Evolutionary conservation across 352 stramenopile genomes (phyloP), one percentile per base, ranked within the genome.

Genomic region (Phytopythium cucurbitacearum): DNA sequence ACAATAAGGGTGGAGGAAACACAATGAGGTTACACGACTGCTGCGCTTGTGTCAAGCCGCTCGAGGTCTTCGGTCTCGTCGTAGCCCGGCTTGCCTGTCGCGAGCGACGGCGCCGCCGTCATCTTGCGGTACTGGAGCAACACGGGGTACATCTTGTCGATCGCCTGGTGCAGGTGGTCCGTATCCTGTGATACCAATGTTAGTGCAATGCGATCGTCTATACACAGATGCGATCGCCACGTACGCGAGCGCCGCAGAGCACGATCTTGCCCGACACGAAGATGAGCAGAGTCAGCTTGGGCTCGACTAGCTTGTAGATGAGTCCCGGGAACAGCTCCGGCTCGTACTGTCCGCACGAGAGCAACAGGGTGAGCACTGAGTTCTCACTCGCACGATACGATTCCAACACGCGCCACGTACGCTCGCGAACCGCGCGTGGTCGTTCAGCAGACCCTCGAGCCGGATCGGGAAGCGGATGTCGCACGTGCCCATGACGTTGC

Each of bases 191-290:
- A 9, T 2, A 16, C 35, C 3, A 7, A 38, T 11, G 21, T 3
- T 8, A 5, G 38, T 44, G 7, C n/a, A 49, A 11, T 50, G 12
- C 12, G 28, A 10, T 12, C 9, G 34, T 3, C n/a, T 15, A 7
- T 8, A 8, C 8, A 12, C 1, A 10, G 16, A 51, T 32, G 16
- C 7, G 45, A 11, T 1, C 16, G 53, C 11, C 98, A 73, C 64
- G 98, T 98, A 21, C 96, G 91, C 40, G 80, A 92, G n/a, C 99
- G 0, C 77, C 96, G 65, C 99, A 99, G 12, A 99, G 96, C 16
- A 99, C 96, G 52, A 99, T 85, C 68, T 99, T 99, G 35, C 97
- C 97, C 21, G 89, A 98, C 9, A 99, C 97, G 71, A 99, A 99
- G 57, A 99, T 98, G 32, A 99, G 65, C 21, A 99, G 70, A n/a